Percentiles rank a stretch among this genome's conserved stretches.
These are phyloP conservation scores for Solioccasus polychromus DNA, from an alignment of 768 basidiomycete genomes.

Conservation along the genomic window DNA sequence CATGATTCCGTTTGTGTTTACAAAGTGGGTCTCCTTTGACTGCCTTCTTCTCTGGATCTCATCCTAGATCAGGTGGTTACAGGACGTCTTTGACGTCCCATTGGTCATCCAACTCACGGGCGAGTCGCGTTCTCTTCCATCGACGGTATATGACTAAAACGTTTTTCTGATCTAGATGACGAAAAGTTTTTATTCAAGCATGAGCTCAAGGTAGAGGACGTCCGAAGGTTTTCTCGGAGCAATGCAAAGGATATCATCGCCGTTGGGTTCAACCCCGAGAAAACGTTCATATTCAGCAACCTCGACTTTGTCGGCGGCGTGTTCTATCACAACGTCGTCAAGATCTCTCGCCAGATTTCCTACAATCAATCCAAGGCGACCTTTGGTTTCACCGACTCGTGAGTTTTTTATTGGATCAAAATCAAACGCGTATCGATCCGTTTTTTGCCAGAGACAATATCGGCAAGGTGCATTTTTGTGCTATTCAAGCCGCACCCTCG, in stretches of 20 bases:
- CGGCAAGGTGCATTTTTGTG: slow-evolving; percentile 94
- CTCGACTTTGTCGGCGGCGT: slow-evolving; percentile 86
- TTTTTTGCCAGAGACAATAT: slow-evolving; percentile 83
- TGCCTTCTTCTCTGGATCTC: neutral
- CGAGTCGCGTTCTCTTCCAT: slow-evolving; percentile 27
- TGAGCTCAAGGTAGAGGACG: slow-evolving; percentile 86
- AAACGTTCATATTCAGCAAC: slow-evolving; percentile 97
- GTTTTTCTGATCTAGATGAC: slow-evolving; percentile 60
- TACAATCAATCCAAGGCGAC: slow-evolving; percentile 92
- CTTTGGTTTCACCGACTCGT: slow-evolving; percentile 97
- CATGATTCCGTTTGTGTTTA: slow-evolving; percentile 96
- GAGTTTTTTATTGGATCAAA: too few species aligned
- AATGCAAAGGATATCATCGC: slow-evolving; percentile 98
- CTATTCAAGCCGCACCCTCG: slow-evolving; percentile 93
- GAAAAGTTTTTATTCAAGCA: slow-evolving; percentile 99
- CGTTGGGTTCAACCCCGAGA: slow-evolving; percentile 85
- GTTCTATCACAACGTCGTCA: slow-evolving; percentile 93
- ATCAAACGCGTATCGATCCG: neutral
- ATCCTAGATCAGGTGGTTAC: slow-evolving; percentile 71
- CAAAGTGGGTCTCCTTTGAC: slow-evolving; percentile 61
- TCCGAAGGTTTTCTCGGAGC: slow-evolving; percentile 71
- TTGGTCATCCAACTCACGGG: slow-evolving; percentile 95
- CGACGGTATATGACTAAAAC: neutral
- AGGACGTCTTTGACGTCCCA: slow-evolving; percentile 93
- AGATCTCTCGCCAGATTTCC: slow-evolving; percentile 89